These are phyloP conservation scores for Umbelopsis sp. DNA, from an alignment of 371 early-diverging fungal species.

Conservation along the genomic window DNA sequence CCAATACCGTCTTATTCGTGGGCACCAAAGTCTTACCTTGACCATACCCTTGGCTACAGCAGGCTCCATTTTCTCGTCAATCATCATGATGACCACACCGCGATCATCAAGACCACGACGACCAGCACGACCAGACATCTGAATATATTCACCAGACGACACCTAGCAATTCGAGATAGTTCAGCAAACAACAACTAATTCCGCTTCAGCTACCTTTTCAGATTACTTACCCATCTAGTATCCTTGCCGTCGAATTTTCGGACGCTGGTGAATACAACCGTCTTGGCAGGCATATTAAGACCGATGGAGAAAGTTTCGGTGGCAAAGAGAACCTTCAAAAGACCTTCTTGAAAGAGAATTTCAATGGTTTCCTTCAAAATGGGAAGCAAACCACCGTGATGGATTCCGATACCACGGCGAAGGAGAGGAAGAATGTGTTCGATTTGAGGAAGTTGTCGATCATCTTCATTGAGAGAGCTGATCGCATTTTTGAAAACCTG, in stretches of 20 bases:
- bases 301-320: slow-evolving; percentile 99
- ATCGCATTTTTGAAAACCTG: slow-evolving; percentile 96
- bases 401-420: slow-evolving; percentile 98
- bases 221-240: slow-evolving; percentile 77
- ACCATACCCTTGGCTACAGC: slow-evolving; percentile 93
- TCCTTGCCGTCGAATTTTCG: slow-evolving; percentile 98
- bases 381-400: slow-evolving; percentile 99
- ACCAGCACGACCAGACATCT: slow-evolving; percentile 99
- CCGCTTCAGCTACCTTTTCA: no score
- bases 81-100: slow-evolving; percentile 98
- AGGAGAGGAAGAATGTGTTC: slow-evolving; percentile 94
- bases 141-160: slow-evolving; percentile 98
- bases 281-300: slow-evolving; percentile 99
- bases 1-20: not conserved
- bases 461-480: slow-evolving; percentile 88
- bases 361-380: slow-evolving; percentile 99
- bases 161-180: slow-evolving; percentile 18
- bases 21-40: slow-evolving; percentile 48
- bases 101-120: slow-evolving; percentile 98
- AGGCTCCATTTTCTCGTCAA: slow-evolving; percentile 97
- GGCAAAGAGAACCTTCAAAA: slow-evolving; percentile 99
- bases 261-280: slow-evolving; percentile 98
- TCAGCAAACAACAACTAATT: not conserved
- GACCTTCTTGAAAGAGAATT: slow-evolving; percentile 98
- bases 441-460: slow-evolving; percentile 95